A percentile compares a stretch with the other conserved stretches of the same genome.
Evolutionary conservation across 768 basidiomycete genomes (phyloP).

Genomic region (Podaxis sp.): DNA sequence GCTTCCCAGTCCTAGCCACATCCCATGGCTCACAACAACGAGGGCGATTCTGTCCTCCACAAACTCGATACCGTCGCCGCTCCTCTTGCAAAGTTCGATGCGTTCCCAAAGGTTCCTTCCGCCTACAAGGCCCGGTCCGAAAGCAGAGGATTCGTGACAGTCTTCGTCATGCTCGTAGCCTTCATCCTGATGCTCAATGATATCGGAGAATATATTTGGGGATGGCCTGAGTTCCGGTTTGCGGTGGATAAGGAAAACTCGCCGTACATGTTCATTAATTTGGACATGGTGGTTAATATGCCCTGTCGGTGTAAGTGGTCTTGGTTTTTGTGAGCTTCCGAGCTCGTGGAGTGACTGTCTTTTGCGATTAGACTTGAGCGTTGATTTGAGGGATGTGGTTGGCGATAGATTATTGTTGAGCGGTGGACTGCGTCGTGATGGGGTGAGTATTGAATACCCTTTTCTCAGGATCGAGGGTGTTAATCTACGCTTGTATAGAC

Average conservation of each 20-base stretch:
- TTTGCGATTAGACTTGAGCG: slow-evolving; percentile 61
- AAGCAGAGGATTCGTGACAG: slow-evolving; percentile 78
- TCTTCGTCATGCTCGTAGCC: slow-evolving; percentile 66
- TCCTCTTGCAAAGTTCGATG: slow-evolving; percentile 76
- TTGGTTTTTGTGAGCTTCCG: background rate
- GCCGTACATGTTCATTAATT: slow-evolving; percentile 78
- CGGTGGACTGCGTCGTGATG: slow-evolving; percentile 77
- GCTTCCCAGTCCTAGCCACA: background rate
- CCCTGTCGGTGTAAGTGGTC: slow-evolving; percentile 81
- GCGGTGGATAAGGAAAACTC: slow-evolving; percentile 69
- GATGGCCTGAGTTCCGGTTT: slow-evolving; percentile 90
- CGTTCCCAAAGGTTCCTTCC: slow-evolving; percentile 82
- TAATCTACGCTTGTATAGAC: slow-evolving; percentile 43
- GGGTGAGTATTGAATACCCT: slow-evolving; percentile 46
- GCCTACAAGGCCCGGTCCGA: slow-evolving; percentile 80
- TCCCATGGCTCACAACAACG: slow-evolving; percentile 4
- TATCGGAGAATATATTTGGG: slow-evolving; percentile 88
- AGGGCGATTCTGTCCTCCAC: slow-evolving; percentile 40
- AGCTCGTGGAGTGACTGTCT: slow-evolving; percentile 14
- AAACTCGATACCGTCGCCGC: slow-evolving; percentile 68
- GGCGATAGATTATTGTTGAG: slow-evolving; percentile 89
- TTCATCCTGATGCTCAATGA: slow-evolving; percentile 84
- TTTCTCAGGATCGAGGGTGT: background rate
- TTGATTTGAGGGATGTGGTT: slow-evolving; percentile 91
- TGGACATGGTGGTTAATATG: slow-evolving; percentile 92